Conservation (phyloP, 2,329 filamentous ascomycete species). For the Remersonia thermophila region DNA sequence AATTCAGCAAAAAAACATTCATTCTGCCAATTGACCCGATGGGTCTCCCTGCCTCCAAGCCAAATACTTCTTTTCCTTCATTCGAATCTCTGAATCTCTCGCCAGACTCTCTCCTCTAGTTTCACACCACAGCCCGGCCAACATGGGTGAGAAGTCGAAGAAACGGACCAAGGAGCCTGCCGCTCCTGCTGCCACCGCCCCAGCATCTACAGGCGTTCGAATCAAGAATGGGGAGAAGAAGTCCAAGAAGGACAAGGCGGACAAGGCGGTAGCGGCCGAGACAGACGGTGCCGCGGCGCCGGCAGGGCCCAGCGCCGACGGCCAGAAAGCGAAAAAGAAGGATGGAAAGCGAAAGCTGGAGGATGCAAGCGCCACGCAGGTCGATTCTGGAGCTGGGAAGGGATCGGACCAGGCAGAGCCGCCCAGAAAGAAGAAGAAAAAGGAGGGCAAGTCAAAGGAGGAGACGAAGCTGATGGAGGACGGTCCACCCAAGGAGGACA, state of each 20-base stretch:
- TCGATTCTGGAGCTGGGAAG: neutral
- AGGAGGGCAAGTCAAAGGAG: constrained; percentile 7
- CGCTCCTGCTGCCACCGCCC: neutral
- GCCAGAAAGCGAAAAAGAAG: constrained; percentile 4
- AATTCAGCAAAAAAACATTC: too few species aligned
- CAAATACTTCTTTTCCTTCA: too few species aligned
- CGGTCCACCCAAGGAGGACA: neutral
- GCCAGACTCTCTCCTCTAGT: too few species aligned
- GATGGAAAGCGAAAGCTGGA: neutral
- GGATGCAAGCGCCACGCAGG: neutral
- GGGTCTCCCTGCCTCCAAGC: too few species aligned
- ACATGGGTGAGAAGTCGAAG: constrained; percentile 1
- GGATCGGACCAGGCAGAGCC: too few species aligned
- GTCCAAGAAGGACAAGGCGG: constrained; percentile 12
- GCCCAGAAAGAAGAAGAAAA: neutral
- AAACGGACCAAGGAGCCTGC: constrained; percentile 2
- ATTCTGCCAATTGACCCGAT: too few species aligned
- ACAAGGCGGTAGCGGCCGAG: too few species aligned
- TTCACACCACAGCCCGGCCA: too few species aligned
- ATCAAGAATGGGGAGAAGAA: constrained; percentile 3
- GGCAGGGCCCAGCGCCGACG: neutral
- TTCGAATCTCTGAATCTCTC: too few species aligned
- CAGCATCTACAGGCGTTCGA: neutral
- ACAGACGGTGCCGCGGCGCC: too few species aligned
- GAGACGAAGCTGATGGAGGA: neutral